Base-by-base conservation (phyloP, 768 basidiomycete genomes). In the Cubamyces lactineus region DNA sequence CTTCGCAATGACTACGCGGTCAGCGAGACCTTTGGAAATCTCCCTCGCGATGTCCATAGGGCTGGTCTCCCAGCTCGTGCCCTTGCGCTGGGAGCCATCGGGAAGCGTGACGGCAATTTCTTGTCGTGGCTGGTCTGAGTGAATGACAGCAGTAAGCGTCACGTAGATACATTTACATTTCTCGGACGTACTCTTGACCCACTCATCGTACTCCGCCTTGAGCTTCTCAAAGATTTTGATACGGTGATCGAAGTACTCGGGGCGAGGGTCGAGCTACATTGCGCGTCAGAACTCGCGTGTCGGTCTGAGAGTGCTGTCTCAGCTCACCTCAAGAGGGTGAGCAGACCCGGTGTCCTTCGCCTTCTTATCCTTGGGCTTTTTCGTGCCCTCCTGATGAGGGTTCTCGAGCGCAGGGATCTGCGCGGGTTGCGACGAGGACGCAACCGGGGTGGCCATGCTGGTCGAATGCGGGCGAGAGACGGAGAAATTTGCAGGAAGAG, bases 1-100 rank as follows among this genome's bases (percentile, higher is more conserved):
- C 82, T 98, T 98, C 38, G 95, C 89, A 70, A 98, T 98, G 67
- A 99, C 94, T 63, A 91, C 80, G 45, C 87, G 84, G 64, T 99
- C 96, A 0, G 96, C 86, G 19, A 97, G 79, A 69, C 89, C 87
- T 75, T 93, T 92, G 16, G 91, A 89, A 50, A 99, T 81, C 68
- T 86, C 87, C 72, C 92, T 91, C 47, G 96, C 96, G 61, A 99
- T 77, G 69, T 91, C 86, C 86, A 98, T 84, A 1, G 97, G 97
- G 58, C 84, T 90, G 19, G 96, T 98, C 79, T 97, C 92, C 94
- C 94, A 99, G 74, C 92, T 89, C 62, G 79, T 94, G 19, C 86
- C 96, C 63, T 90, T 85, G 54, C 92, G 85, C 68, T 88, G 83
- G 7, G 89, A 86, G 16, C 96, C 94, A 79, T 98, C 92, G 5